A percentile compares a stretch with the other conserved stretches of the same genome.
phyloP scores from a whole-genome alignment of 352 stramenopile genomes.

The Phytophthora tubulina region DNA sequence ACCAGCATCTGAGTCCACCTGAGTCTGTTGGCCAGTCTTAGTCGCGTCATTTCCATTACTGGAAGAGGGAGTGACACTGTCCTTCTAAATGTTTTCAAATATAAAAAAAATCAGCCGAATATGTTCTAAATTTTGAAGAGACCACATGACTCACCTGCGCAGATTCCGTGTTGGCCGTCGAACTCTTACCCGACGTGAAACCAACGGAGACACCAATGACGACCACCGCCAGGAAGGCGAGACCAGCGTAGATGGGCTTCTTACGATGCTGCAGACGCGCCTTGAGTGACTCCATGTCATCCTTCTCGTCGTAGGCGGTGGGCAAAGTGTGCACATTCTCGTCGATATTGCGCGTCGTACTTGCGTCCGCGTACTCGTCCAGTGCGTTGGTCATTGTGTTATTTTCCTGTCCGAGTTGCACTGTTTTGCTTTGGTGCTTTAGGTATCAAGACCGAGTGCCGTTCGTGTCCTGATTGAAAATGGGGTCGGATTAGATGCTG shows the following conservation, averaged over 20 bases:
- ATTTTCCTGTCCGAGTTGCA: slow-evolving; percentile 31
- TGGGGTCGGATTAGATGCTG: slow-evolving; percentile 23
- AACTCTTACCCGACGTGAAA: slow-evolving; percentile 18
- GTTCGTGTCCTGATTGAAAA: slow-evolving; percentile 41
- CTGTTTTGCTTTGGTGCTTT: slow-evolving; percentile 17
- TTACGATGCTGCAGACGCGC: slow-evolving; percentile 55
- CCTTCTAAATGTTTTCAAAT: slow-evolving; percentile 1
- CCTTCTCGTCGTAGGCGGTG: slow-evolving; percentile 61
- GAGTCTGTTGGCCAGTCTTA: slow-evolving; percentile 10
- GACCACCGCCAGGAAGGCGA: slow-evolving; percentile 65
- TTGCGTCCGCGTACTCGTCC: slow-evolving; percentile 47
- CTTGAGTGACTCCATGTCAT: slow-evolving; percentile 58
- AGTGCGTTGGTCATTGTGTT: slow-evolving; percentile 34
- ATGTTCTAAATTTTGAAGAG: too few relatives aligned
- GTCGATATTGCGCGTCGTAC: slow-evolving; percentile 54
- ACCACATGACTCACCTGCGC: slow-evolving; percentile 39
- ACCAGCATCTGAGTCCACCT: slow-evolving; percentile 24
- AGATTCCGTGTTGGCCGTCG: slow-evolving; percentile 48
- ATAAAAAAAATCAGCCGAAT: background rate
- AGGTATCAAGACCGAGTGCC: slow-evolving; percentile 33
- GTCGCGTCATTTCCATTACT: slow-evolving; percentile 11
- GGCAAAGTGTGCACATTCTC: slow-evolving; percentile 33
- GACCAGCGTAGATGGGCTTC: slow-evolving; percentile 72
- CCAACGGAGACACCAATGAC: slow-evolving; percentile 59
- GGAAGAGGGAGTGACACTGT: slow-evolving; percentile 23